Evolutionary conservation across 208 protist species (phyloP).

Genomic region (Novymonas esmeraldas): DNA sequence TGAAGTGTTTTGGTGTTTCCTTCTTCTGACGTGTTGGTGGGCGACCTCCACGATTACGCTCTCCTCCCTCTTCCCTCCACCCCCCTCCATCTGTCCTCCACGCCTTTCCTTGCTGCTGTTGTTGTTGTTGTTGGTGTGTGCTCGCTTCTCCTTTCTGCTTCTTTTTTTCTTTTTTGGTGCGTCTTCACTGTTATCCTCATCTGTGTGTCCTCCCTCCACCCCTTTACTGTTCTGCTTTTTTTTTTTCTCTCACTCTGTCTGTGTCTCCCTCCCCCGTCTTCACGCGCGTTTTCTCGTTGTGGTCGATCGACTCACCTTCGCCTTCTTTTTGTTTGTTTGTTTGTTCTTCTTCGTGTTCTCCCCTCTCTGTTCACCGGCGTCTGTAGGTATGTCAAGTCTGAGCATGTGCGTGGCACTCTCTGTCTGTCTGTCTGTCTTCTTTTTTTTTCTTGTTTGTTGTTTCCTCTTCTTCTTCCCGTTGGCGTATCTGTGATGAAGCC

Average conservation of each 20-base stretch:
- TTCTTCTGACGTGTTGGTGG: too few relatives aligned
- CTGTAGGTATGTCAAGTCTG: background rate
- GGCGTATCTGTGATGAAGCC: too few relatives aligned
- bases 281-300: background rate
- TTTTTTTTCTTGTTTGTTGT: background rate
- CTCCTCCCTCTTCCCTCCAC: background rate
- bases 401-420: background rate
- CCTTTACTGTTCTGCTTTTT: background rate
- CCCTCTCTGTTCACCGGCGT: background rate
- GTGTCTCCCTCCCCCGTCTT: too few relatives aligned
- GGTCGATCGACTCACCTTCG: background rate
- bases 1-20: too few relatives aligned
- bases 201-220: background rate
- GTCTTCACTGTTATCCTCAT: background rate
- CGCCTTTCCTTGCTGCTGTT: background rate
- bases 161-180: background rate
- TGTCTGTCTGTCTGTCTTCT: constrained; percentile 10
- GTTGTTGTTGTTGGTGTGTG: background rate
- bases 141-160: background rate
- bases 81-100: background rate
- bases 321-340: constrained; percentile 26
- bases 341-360: background rate
- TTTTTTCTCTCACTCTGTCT: background rate
- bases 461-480: constrained; percentile 7
- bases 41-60: too few relatives aligned